Percentiles rank a stretch among this genome's conserved stretches.
Evolutionary conservation across 192 early-diverging fungal species (phyloP).

Genomic region (Chytriomyces confervae): DNA sequence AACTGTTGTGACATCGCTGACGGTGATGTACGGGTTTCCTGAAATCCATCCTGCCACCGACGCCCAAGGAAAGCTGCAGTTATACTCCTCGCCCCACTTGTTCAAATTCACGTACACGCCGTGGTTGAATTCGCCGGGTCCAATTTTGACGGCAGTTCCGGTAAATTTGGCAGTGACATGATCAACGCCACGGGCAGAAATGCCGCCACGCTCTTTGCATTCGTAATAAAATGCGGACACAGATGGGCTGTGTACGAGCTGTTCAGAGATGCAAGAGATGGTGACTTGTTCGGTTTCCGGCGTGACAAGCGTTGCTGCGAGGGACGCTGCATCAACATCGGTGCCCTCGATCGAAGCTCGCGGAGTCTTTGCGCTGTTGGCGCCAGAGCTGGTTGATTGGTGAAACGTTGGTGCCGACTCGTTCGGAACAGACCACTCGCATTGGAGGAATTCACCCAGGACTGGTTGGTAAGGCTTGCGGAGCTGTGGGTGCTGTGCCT

Average conservation of each 20-base stretch:
- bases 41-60: slow-evolving; percentile 72
- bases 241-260: slow-evolving; percentile 94
- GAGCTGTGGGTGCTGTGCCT: slow-evolving; percentile 66
- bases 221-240: slow-evolving; percentile 76
- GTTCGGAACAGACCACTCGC: slow-evolving; percentile 60
- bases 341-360: not conserved
- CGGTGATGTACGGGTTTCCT: slow-evolving; percentile 65
- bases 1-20: slow-evolving; percentile 65
- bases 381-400: not conserved
- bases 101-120: slow-evolving; percentile 70
- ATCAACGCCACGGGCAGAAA: slow-evolving; percentile 69
- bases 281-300: slow-evolving; percentile 50
- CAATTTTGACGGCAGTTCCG: slow-evolving; percentile 71
- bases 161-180: slow-evolving; percentile 77
- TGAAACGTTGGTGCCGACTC: slow-evolving; percentile 4
- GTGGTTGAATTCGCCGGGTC: slow-evolving; percentile 66
- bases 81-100: slow-evolving; percentile 69
- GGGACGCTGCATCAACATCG: not conserved
- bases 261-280: slow-evolving; percentile 87
- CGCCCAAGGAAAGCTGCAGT: slow-evolving; percentile 67
- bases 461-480: slow-evolving; percentile 97
- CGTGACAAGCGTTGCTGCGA: not conserved
- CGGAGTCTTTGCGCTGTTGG: not conserved
- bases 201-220: slow-evolving; percentile 62
- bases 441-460: slow-evolving; percentile 91